Percentiles rank a stretch among this genome's conserved stretches.
phyloP scores from a whole-genome alignment of 2,329 filamentous ascomycete species.

The Ophiognomonia clavigignenti-juglandacearum region DNA sequence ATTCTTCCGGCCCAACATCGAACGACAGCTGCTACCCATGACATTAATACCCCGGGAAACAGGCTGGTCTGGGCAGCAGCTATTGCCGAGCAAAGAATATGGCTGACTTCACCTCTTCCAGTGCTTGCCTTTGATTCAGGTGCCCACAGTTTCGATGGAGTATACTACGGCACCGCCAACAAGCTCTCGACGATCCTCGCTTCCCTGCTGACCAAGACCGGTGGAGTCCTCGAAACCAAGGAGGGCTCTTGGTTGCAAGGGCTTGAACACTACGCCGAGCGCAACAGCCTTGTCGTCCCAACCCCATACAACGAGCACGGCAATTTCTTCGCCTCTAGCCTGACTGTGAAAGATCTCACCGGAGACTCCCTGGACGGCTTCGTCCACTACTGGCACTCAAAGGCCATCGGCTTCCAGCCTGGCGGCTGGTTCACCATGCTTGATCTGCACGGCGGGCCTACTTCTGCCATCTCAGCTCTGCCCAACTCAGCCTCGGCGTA shows the following conservation, averaged over 20 bases:
- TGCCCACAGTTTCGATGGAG: slow-evolving; percentile 25
- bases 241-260: slow-evolving; percentile 26
- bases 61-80: not conserved
- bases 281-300: slow-evolving; percentile 17
- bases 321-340: slow-evolving; percentile 37
- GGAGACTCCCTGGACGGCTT: slow-evolving; percentile 31
- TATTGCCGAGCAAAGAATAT: not conserved
- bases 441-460: slow-evolving; percentile 36
- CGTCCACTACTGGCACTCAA: slow-evolving; percentile 30
- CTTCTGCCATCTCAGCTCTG: slow-evolving; percentile 29
- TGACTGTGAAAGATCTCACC: slow-evolving; percentile 33
- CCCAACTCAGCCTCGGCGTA: slow-evolving; percentile 30
- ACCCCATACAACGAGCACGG: slow-evolving; percentile 28
- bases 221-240: slow-evolving; percentile 11
- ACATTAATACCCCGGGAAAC: not conserved
- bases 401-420: slow-evolving; percentile 21
- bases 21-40: not conserved
- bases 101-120: not conserved
- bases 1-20: slow-evolving; percentile 25
- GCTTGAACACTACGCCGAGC: slow-evolving; percentile 26
- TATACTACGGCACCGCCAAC: slow-evolving; percentile 24
- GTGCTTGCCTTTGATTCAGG: slow-evolving; percentile 35
- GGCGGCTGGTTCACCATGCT: slow-evolving; percentile 39
- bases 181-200: not conserved
- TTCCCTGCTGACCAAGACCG: slow-evolving; percentile 2